These are phyloP conservation scores for Hibiscus trionum DNA, from an alignment of 345 rosid species.

Conservation along the genomic window DNA sequence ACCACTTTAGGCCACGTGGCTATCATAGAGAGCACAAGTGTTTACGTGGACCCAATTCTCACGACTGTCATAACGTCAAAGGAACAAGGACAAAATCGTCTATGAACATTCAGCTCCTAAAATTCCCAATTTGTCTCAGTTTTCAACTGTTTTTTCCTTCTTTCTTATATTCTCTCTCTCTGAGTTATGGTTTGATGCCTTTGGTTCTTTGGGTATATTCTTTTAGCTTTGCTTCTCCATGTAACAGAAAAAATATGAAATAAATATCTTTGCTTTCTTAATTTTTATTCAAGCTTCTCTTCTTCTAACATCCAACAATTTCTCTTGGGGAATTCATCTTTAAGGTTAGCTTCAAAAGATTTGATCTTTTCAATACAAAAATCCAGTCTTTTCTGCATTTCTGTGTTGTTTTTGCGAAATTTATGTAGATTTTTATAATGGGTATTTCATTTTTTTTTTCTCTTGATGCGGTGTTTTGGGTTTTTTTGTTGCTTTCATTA, in stretches of 20 bases:
- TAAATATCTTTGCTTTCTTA: not conserved
- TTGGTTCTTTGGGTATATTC: conserved; percentile 42
- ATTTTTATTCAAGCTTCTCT: not conserved
- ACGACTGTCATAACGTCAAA: not conserved
- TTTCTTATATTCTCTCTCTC: not conserved
- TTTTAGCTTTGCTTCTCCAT: conserved; percentile 23
- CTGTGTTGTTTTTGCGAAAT: not conserved
- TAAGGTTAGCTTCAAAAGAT: conserved; percentile 1
- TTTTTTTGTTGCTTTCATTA: not conserved
- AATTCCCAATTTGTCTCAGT: conserved; percentile 15
- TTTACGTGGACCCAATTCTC: conserved; percentile 6
- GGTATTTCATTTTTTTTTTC: not conserved
- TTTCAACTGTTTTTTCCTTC: not conserved
- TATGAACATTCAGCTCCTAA: not conserved
- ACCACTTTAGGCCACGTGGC: conserved; percentile 17
- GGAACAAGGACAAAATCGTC: conserved; percentile 20
- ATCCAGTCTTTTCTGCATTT: not conserved
- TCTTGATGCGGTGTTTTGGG: not conserved
- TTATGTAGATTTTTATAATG: not conserved
- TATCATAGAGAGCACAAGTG: not conserved
- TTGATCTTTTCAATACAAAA: not conserved
- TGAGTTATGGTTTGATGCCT: conserved; percentile 1
- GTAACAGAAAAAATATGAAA: not conserved
- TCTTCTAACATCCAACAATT: not conserved
- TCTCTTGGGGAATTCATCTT: conserved; percentile 6